Evolutionary conservation across 805 yeast species (phyloP).

Genomic region (Clavispora phyllophila): DNA sequence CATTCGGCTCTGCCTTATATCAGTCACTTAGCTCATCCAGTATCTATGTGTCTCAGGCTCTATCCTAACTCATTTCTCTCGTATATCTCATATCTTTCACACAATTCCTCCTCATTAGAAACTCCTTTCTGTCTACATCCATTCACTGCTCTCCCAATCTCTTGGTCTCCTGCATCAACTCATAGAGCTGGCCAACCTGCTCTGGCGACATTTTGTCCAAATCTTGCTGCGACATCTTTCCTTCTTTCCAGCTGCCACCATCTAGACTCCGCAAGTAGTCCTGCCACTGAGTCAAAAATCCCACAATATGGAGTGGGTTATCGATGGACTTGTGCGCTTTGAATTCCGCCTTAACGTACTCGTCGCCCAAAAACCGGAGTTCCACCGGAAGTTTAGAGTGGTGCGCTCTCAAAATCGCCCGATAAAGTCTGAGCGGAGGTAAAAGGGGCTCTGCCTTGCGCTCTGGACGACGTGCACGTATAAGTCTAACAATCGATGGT

Average conservation of each 20-base stretch:
- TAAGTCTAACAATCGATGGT: conserved; percentile 30
- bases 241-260: conserved; percentile 39
- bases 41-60: too few species aligned
- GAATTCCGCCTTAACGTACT: conserved; percentile 86
- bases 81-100: too few species aligned
- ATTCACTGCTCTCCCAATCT: conserved; percentile 15
- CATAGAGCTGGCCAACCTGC: conserved; percentile 76
- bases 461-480: conserved; percentile 39
- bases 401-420: conserved; percentile 81
- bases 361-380: conserved; percentile 78
- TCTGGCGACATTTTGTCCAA: conserved; percentile 86
- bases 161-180: conserved; percentile 71
- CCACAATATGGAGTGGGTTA: conserved; percentile 90
- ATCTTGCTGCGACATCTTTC: conserved; percentile 52
- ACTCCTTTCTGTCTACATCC: not conserved
- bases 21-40: too few species aligned
- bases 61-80: too few species aligned
- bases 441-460: conserved; percentile 45
- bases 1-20: too few species aligned
- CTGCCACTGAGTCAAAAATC: conserved; percentile 93
- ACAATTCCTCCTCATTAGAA: too few species aligned
- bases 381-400: conserved; percentile 53
- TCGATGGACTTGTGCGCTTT: conserved; percentile 75
- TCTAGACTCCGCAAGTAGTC: conserved; percentile 61
- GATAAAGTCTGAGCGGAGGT: conserved; percentile 78